A percentile compares a stretch with the other conserved stretches of the same genome.
Conservation (phyloP, 2,329 filamentous ascomycete genomes). For the Huntiella omanensis region DNA sequence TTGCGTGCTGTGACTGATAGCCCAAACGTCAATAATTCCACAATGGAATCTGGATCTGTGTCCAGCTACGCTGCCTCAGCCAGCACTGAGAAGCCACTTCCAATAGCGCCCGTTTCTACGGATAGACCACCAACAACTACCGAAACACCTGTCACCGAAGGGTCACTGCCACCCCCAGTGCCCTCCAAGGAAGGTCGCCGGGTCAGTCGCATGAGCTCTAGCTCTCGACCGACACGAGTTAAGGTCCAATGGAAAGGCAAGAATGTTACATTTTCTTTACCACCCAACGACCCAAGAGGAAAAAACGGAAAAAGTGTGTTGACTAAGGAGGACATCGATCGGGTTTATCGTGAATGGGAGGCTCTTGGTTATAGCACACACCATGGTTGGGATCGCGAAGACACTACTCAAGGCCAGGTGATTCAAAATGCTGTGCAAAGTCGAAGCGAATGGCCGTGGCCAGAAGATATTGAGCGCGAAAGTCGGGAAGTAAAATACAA, state of each 20-base stretch:
- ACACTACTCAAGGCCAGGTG: conserved; percentile 22
- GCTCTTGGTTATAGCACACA: conserved; percentile 48
- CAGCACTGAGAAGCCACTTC: conserved; percentile 9
- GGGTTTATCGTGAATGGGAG: conserved; percentile 48
- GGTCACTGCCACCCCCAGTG: conserved; percentile 18
- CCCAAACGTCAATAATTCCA: conserved; percentile 7
- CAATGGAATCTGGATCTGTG: conserved; percentile 2
- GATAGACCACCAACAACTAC: neutral
- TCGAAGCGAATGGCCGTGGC: conserved; percentile 46
- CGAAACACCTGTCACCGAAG: neutral
- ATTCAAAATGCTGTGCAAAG: conserved; percentile 38
- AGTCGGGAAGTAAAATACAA: conserved; percentile 32
- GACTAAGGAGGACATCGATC: conserved; percentile 32
- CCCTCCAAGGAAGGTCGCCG: conserved; percentile 18
- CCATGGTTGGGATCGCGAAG: conserved; percentile 44
- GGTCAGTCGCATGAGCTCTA: too few relatives aligned
- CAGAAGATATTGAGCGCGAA: conserved; percentile 38
- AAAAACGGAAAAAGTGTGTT: conserved; percentile 35
- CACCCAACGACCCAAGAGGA: conserved; percentile 47
- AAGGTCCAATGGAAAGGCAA: conserved; percentile 60
- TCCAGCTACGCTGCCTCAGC: neutral
- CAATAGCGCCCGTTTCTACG: neutral
- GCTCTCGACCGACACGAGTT: conserved; percentile 22
- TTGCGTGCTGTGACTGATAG: conserved; percentile 15
- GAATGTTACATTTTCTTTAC: conserved; percentile 51